Evolutionary conservation across 208 protist genomes (phyloP).

Genomic region (Leishmania mexicana): DNA sequence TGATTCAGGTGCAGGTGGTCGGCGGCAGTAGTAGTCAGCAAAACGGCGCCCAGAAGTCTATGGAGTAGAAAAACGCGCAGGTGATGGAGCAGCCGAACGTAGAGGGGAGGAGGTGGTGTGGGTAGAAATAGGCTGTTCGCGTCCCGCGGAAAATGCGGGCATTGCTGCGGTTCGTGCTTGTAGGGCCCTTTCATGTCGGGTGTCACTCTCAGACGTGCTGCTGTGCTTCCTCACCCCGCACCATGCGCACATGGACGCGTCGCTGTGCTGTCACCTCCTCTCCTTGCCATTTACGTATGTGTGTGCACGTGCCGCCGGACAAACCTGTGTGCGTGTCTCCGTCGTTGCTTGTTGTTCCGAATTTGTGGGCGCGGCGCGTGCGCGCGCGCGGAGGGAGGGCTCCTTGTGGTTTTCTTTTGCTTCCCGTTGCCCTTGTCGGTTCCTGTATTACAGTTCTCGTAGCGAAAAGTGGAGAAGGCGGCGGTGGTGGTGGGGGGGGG

Average conservation of each 20-base stretch:
- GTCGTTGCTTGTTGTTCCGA: no score
- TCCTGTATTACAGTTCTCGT: not conserved
- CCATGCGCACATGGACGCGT: not conserved
- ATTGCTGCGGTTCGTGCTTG: not conserved
- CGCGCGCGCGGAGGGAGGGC: not conserved
- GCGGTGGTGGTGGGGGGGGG: not conserved
- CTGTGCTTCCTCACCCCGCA: not conserved
- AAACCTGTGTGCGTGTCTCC: not conserved
- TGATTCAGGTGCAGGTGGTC: conserved; percentile 52
- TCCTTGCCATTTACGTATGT: not conserved
- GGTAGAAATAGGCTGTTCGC: not conserved
- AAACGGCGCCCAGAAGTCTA: conserved; percentile 9
- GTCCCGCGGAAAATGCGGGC: not conserved
- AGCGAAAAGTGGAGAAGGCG: not conserved
- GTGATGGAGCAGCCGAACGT: not conserved
- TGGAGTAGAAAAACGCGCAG: not conserved
- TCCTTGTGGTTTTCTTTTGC: not conserved
- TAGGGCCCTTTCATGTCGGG: not conserved
- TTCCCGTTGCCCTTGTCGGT: not conserved
- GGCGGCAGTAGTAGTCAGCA: not conserved
- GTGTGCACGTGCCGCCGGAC: not conserved
- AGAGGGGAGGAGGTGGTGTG: not conserved
- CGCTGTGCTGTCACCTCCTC: not conserved
- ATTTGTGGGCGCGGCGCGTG: no score
- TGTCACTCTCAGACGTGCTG: not conserved